Evolutionary conservation across 176 grass and related monocot species (phyloP).

Genomic region (Urochloa ruziziensis): DNA sequence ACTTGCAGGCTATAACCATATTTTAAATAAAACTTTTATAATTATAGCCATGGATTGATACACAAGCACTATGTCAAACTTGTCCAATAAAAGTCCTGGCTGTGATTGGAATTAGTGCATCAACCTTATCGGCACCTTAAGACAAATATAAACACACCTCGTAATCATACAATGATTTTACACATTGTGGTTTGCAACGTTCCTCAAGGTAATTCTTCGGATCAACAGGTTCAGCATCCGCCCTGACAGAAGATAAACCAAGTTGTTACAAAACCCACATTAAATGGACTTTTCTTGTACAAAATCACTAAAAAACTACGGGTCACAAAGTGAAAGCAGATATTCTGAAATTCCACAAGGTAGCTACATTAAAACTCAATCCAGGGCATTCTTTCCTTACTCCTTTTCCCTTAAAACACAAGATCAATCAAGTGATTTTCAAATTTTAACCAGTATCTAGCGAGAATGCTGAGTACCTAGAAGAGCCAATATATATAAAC

Average conservation of each 20-base stretch:
- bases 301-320: no score
- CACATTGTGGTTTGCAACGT: slow-evolving; percentile 66
- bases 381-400: no score
- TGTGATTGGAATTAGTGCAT: not conserved
- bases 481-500: no score
- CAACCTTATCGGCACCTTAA: not conserved
- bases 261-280: not conserved
- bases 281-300: not conserved
- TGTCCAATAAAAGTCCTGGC: not conserved
- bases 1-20: not conserved
- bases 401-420: no score
- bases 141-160: slow-evolving; percentile 29
- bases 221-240: slow-evolving; percentile 53
- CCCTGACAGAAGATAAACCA: slow-evolving; percentile 35
- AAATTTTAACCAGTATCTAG: no score
- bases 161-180: slow-evolving; percentile 55
- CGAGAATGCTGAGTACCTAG: no score
- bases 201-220: slow-evolving; percentile 67
- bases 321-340: no score
- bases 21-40: not conserved
- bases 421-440: no score
- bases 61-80: not conserved
- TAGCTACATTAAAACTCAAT: no score
- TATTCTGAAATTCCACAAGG: no score
- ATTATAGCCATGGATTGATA: not conserved